These are phyloP conservation scores for Umbelopsis vinacea DNA, from an alignment of 192 early-diverging fungal genomes.

Conservation along the genomic window DNA sequence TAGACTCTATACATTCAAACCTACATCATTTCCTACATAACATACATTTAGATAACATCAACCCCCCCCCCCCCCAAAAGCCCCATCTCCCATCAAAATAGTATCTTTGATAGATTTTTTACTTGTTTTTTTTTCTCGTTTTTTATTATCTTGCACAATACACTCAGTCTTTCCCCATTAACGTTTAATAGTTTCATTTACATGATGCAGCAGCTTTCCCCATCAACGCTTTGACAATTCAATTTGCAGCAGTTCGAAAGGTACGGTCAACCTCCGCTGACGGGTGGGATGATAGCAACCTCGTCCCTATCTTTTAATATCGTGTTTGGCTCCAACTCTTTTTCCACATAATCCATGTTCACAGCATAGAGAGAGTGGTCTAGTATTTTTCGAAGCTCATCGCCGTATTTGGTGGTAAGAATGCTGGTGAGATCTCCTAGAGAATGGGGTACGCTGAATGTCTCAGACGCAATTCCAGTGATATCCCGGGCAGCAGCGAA, in stretches of 20 bases:
- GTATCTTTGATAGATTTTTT: conserved; percentile 17
- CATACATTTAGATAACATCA: not conserved
- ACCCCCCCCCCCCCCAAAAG: not conserved
- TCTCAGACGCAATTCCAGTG: conserved; percentile 46
- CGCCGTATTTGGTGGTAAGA: conserved; percentile 23
- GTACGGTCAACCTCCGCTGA: conserved; percentile 60
- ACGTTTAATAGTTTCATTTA: no score
- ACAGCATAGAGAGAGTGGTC: conserved; percentile 59
- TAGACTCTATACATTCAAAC: not conserved
- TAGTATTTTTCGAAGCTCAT: conserved; percentile 42
- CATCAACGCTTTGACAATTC: no score
- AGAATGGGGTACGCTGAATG: conserved; percentile 40
- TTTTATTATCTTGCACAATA: conserved; percentile 12
- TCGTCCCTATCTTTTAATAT: conserved; percentile 60
- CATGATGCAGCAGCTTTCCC: no score
- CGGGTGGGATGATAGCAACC: conserved; percentile 68
- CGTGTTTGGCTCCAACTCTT: conserved; percentile 39
- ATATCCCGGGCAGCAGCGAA: conserved; percentile 63
- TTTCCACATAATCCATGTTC: conserved; percentile 67
- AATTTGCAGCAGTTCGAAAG: no score
- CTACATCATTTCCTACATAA: conserved; percentile 1
- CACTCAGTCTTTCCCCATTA: not conserved
- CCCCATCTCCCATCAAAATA: not conserved
- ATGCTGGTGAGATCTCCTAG: conserved; percentile 4
- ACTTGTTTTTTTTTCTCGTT: not conserved